Evolutionary conservation across 441 rosid genomes (phyloP).

Genomic region (Geranium incanum): DNA sequence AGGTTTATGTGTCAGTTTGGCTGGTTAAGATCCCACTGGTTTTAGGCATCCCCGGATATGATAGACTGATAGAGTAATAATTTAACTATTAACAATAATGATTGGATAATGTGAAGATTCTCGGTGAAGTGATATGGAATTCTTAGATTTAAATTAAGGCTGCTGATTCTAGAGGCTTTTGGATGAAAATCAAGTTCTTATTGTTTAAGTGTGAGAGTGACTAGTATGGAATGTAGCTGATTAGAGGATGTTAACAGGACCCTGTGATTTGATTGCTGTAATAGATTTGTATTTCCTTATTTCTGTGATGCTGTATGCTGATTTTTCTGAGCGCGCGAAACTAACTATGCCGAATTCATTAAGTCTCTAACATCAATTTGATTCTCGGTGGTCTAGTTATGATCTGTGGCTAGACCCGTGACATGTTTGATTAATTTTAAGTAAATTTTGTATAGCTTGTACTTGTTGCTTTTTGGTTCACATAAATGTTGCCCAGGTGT

Average conservation of each 20-base stretch:
- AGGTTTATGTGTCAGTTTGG: not conserved
- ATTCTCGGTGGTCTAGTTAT: not conserved
- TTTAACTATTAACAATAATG: not conserved
- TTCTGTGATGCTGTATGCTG: not conserved
- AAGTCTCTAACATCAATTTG: not conserved
- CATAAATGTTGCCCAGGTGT: no score
- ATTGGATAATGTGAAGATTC: not conserved
- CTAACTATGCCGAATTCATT: not conserved
- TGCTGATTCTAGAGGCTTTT: not conserved
- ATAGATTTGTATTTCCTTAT: not conserved
- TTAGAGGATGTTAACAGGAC: not conserved
- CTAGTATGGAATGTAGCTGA: not conserved
- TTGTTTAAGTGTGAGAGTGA: not conserved
- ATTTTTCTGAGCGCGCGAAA: not conserved
- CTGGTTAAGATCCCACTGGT: not conserved
- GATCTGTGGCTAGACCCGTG: not conserved
- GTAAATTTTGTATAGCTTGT: not conserved
- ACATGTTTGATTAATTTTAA: not conserved
- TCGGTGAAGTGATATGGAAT: not conserved
- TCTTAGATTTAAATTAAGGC: not conserved
- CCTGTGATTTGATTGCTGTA: not conserved
- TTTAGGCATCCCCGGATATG: not conserved
- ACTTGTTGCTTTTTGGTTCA: no score
- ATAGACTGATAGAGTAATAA: not conserved
- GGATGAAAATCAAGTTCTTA: not conserved